Evolutionary conservation across 75 land plant species (phyloP).

Genomic region (Pinus albicaulis): DNA sequence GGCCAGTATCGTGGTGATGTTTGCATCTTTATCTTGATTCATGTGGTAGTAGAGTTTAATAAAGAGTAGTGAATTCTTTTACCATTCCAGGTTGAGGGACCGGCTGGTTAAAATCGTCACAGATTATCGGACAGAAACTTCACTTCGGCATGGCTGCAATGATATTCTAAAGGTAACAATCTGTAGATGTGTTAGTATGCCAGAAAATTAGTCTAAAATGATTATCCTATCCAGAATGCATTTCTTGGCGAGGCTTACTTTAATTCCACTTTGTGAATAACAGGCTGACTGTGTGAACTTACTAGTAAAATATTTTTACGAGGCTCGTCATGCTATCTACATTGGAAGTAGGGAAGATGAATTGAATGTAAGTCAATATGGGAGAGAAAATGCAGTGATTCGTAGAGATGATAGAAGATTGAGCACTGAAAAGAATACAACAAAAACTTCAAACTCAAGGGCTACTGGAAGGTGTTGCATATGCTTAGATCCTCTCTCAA

Average conservation of each 20-base stretch:
- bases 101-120: conserved; percentile 95
- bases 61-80: neutral
- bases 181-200: neutral
- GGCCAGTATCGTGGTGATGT: conserved; percentile 37
- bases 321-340: conserved; percentile 78
- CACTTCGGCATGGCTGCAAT: conserved; percentile 97
- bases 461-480: conserved; percentile 88
- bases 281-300: conserved; percentile 97
- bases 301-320: conserved; percentile 74
- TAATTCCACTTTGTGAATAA: neutral
- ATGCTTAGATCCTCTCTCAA: conserved; percentile 85
- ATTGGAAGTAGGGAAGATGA: conserved; percentile 73
- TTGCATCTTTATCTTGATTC: neutral
- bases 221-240: neutral
- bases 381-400: conserved; percentile 17
- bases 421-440: conserved; percentile 25
- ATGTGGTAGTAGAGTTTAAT: neutral
- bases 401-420: conserved; percentile 11
- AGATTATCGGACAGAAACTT: conserved; percentile 95
- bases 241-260: neutral
- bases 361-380: conserved; percentile 17
- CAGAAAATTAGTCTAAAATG: neutral
- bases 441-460: conserved; percentile 56
- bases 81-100: conserved; percentile 71
- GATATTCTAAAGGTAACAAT: conserved; percentile 89